A percentile compares a stretch with the other conserved stretches of the same genome.
phyloP scores from a whole-genome alignment of 352 stramenopile genomes.

The Globisporangium iwayamae region DNA sequence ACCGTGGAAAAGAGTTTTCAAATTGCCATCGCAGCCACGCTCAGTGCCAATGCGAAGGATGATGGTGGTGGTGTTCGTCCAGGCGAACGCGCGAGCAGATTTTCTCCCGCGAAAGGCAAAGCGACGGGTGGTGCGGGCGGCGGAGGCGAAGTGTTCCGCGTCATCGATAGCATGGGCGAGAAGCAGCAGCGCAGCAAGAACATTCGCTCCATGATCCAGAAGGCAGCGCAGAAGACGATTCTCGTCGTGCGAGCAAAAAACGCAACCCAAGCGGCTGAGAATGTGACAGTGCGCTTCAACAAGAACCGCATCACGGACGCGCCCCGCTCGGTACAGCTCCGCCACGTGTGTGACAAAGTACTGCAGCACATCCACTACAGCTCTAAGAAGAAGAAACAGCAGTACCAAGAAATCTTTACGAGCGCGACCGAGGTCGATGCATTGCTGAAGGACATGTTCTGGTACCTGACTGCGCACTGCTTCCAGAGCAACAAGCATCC shows the following conservation, averaged over 20 bases:
- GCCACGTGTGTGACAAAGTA: slow-evolving; percentile 45
- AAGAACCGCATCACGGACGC: slow-evolving; percentile 42
- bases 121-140: slow-evolving; percentile 2
- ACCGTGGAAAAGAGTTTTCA: background rate
- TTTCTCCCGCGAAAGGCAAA: slow-evolving; percentile 5
- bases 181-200: slow-evolving; percentile 50
- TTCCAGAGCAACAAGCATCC: slow-evolving; percentile 51
- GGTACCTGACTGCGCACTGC: slow-evolving; percentile 54
- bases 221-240: slow-evolving; percentile 68
- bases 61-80: background rate
- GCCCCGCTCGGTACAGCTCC: slow-evolving; percentile 50
- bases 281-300: slow-evolving; percentile 59
- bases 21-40: background rate
- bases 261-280: slow-evolving; percentile 59
- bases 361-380: slow-evolving; percentile 35
- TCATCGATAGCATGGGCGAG: slow-evolving; percentile 48
- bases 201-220: slow-evolving; percentile 59
- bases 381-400: slow-evolving; percentile 24
- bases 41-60: slow-evolving; percentile 7
- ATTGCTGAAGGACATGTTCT: slow-evolving; percentile 75
- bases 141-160: slow-evolving; percentile 39
- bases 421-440: slow-evolving; percentile 39
- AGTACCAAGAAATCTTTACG: slow-evolving; percentile 48
- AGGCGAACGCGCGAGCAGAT: slow-evolving; percentile 8
- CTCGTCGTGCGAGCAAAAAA: slow-evolving; percentile 72